phyloP scores from a whole-genome alignment of 805 yeast genomes.

The Saccharomycopsis javanensis region DNA sequence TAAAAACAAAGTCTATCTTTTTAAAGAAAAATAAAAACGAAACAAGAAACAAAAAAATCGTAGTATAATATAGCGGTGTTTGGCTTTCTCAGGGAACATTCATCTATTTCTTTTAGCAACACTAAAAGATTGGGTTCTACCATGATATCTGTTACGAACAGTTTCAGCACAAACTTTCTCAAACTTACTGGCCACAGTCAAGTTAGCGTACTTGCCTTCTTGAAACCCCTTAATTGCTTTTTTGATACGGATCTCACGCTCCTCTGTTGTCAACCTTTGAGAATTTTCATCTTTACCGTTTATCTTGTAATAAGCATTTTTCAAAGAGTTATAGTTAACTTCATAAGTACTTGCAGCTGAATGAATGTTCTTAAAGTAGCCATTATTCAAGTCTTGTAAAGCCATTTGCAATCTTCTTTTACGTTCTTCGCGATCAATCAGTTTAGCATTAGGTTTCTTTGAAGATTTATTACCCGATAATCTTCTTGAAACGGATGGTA shows the following conservation, averaged over 20 bases:
- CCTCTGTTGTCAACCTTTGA: constrained; percentile 15
- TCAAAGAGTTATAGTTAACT: constrained; percentile 18
- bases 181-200: constrained; percentile 18
- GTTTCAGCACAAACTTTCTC: constrained; percentile 20
- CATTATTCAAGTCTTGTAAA: constrained; percentile 12
- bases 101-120: constrained; percentile 14
- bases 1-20: not conserved
- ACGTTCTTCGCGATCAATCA: constrained; percentile 7
- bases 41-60: no score
- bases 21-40: not conserved
- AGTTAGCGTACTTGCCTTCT: constrained; percentile 16
- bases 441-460: not conserved
- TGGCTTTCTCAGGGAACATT: no score
- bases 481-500: not conserved
- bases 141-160: constrained; percentile 19
- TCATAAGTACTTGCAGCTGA: constrained; percentile 18
- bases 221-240: constrained; percentile 16
- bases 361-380: constrained; percentile 17
- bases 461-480: not conserved
- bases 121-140: constrained; percentile 18
- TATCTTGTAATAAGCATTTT: constrained; percentile 23
- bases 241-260: constrained; percentile 15
- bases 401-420: constrained; percentile 15
- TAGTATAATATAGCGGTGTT: no score
- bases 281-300: constrained; percentile 19